phyloP scores from a whole-genome alignment of 768 basidiomycete genomes.

The Trametes cubensis region DNA sequence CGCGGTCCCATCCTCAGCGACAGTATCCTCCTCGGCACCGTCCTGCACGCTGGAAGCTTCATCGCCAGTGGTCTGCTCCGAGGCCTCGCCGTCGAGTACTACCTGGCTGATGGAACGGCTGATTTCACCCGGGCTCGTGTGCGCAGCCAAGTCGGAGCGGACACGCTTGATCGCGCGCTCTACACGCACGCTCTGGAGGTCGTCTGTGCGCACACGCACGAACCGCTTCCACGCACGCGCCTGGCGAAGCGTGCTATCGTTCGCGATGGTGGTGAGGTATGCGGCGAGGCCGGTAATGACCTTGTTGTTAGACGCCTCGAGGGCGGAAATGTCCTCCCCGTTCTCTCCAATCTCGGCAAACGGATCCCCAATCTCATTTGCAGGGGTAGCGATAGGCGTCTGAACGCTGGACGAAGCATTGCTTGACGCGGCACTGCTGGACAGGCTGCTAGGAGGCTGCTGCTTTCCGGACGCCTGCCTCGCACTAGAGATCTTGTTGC shows the following conservation, averaged over 20 bases:
- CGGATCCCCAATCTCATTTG: conserved; percentile 62
- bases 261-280: conserved; percentile 80
- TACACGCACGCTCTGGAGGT: conserved; percentile 83
- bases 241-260: conserved; percentile 61
- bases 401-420: conserved; percentile 40
- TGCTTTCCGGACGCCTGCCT: conserved; percentile 40
- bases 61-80: conserved; percentile 22
- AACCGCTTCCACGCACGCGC: conserved; percentile 83
- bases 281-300: conserved; percentile 71
- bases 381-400: conserved; percentile 54
- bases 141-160: conserved; percentile 80
- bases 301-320: conserved; percentile 44
- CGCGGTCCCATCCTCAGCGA: conserved; percentile 21
- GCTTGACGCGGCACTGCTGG: conserved; percentile 36
- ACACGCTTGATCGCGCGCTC: conserved; percentile 89
- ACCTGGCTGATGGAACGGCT: conserved; percentile 38
- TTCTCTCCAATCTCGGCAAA: conserved; percentile 44
- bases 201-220: conserved; percentile 82
- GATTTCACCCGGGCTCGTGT: conserved; percentile 46
- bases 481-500: conserved; percentile 46
- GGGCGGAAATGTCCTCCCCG: conserved; percentile 29
- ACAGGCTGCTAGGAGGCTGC: conserved; percentile 18
- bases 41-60: conserved; percentile 18
- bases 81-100: conserved; percentile 28
- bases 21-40: conserved; percentile 8